Percentiles rank a stretch among this genome's conserved stretches.
These are phyloP conservation scores for Arthrinium phaeospermum DNA, from an alignment of 2,329 filamentous ascomycete species.

Conservation along the genomic window DNA sequence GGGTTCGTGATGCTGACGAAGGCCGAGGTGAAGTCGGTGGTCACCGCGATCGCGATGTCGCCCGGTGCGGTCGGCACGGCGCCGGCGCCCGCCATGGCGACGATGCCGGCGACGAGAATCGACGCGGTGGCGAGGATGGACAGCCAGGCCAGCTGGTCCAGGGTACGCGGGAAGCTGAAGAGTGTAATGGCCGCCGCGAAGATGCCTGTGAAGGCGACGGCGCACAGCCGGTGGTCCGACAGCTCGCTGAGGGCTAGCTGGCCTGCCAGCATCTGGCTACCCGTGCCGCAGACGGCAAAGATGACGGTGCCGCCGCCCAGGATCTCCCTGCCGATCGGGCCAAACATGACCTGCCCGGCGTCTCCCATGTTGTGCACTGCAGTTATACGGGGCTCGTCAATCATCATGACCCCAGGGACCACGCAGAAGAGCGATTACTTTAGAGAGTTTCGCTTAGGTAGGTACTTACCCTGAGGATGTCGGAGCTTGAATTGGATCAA, in stretches of 20 bases:
- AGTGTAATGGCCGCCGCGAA: constrained; percentile 54
- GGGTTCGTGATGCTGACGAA: constrained; percentile 57
- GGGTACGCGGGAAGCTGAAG: constrained; percentile 53
- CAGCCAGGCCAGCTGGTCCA: constrained; percentile 55
- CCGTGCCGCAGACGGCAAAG: constrained; percentile 57
- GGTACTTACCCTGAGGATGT: constrained; percentile 53
- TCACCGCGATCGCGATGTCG: constrained; percentile 43
- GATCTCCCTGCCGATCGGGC: constrained; percentile 55
- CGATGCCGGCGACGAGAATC: constrained; percentile 55
- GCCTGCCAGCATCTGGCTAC: constrained; percentile 56
- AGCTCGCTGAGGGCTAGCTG: constrained; percentile 55
- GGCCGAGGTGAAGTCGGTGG: constrained; percentile 48
- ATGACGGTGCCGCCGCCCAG: constrained; percentile 55
- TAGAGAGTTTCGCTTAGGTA: constrained; percentile 27
- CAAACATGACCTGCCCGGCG: constrained; percentile 59
- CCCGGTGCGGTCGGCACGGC: constrained; percentile 44
- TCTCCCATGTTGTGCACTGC: constrained; percentile 63
- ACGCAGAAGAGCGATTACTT: neutral
- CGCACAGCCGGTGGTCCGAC: constrained; percentile 52
- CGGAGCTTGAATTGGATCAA: constrained; percentile 58
- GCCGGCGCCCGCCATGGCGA: constrained; percentile 57
- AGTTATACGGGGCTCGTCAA: constrained; percentile 27
- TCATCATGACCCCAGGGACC: constrained; percentile 23
- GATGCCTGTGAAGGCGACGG: constrained; percentile 56
- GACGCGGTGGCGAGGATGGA: constrained; percentile 50